Evolutionary conservation across 768 basidiomycete species (phyloP), one percentile per base, ranked within the genome.

Genomic region (Mycena chlorophos): DNA sequence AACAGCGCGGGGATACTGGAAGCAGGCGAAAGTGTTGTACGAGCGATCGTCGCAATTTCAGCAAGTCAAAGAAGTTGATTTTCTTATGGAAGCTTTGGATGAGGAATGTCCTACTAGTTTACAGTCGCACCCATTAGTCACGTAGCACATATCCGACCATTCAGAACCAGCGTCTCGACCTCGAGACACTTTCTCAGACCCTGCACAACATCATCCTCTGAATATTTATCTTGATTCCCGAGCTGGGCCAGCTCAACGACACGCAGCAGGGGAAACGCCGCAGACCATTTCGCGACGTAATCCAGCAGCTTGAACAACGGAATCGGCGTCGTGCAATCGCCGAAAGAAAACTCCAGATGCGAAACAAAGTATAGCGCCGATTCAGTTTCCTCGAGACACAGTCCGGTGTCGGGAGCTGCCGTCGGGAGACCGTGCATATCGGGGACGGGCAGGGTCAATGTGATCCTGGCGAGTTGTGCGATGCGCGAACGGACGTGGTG

Each of bases 361-460:
- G 56, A 20, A 6, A 62, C 60, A 25, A 49, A 30, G 3, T 22
- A 25, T 10, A 62, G 54, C 34, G 54, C 54, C 5, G 51, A 37
- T 16, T 58, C 60, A 10, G 23, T 28, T 5, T 49, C 56, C 31
- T 23, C 28, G 40, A 58, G 50, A 6, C 16, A 31, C n/a, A 50
- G n/a, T 25, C 49, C 23, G 25, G 46, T 22, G 23, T 58, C 54
- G 2, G 22, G 22, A 16, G 26, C 31, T 4, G 46, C 2, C n/a
- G 31, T 52, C 1, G 56, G 56, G 0, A 55, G 50, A 12, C 51
- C 34, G 14, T 14, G n/a, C n/a, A n/a, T n/a, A n/a, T 31, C 1
- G 22, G 49, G 55, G 23, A 61, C 56, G 29, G 53, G 52, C 5
- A 61, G 43, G 46, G 53, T 54, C 46, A 62, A 51, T 34, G 54